These are phyloP conservation scores for Malus hybrid DNA, from an alignment of 331 rosid species.

Conservation along the genomic window DNA sequence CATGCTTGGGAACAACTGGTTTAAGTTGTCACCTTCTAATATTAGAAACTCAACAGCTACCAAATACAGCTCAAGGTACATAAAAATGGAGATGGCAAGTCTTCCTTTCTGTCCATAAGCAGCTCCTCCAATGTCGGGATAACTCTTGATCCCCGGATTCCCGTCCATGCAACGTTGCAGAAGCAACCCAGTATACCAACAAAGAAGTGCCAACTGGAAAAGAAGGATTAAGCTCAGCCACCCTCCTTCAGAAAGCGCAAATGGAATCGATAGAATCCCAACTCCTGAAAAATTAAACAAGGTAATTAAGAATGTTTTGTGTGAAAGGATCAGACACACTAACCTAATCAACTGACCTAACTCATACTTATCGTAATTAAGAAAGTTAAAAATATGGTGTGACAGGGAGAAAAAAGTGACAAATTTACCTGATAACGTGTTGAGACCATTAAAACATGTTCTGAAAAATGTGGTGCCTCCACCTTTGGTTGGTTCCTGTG, in stretches of 20 bases:
- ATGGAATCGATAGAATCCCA: constrained; percentile 69
- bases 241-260: constrained; percentile 68
- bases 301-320: neutral
- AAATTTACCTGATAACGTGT: constrained; percentile 51
- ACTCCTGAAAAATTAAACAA: constrained; percentile 38
- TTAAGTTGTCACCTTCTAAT: constrained; percentile 54
- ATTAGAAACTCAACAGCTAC: constrained; percentile 45
- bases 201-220: constrained; percentile 35
- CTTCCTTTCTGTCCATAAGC: constrained; percentile 59
- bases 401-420: neutral
- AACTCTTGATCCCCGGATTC: constrained; percentile 30
- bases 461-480: constrained; percentile 41
- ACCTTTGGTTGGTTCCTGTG: constrained; percentile 13
- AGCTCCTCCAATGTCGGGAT: constrained; percentile 44
- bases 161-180: constrained; percentile 42
- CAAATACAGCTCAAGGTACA: constrained; percentile 45
- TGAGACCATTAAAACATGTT: constrained; percentile 79
- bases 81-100: constrained; percentile 27
- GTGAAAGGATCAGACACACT: neutral
- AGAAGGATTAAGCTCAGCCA: constrained; percentile 53
- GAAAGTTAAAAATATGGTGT: neutral
- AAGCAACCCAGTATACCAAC: constrained; percentile 59
- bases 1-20: constrained; percentile 36
- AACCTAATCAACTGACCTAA: neutral
- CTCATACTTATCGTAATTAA: no score